phyloP scores from a whole-genome alignment of 306 rosid genomes.

The Prunus persica region Prunus_persica_NCBIv2 NC_034015.1:15166501-15167000 shows the following conservation, averaged over 20 bases:
- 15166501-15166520: not conserved
- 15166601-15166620: not conserved
- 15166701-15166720: not conserved
- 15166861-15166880: not conserved
- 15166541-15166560: not conserved
- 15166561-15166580: conserved; percentile 7
- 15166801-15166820: not conserved
- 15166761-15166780: not conserved
- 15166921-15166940: no score
- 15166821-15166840: not conserved
- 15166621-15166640: conserved; percentile 3
- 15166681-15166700: not conserved
- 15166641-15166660: conserved; percentile 4
- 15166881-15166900: not conserved
- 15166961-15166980: no score
- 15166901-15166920: no score
- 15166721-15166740: not conserved
- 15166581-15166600: conserved; percentile 11
- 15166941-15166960: no score
- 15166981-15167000: no score
- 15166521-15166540: not conserved
- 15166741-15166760: not conserved
- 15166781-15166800: not conserved
- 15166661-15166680: not conserved
- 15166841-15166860: not conserved